Base-by-base conservation (phyloP, 495 filamentous ascomycete species). In the Elaphomyces granulatus region DNA sequence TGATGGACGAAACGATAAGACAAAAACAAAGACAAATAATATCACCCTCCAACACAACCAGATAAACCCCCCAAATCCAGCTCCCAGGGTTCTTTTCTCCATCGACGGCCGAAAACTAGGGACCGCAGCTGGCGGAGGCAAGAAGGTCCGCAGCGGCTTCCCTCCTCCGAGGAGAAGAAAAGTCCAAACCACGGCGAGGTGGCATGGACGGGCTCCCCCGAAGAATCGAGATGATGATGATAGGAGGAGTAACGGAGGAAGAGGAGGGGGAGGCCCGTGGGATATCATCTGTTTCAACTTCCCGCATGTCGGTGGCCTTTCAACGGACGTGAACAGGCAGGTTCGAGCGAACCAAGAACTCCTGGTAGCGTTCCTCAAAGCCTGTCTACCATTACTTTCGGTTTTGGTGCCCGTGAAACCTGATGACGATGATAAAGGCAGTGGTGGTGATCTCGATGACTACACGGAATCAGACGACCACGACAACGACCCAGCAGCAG, bases 201-300 rank as follows among this genome's bases (percentile, higher is more conserved):
- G 55, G 37, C 34, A 48, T 2, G 49, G 48, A 12, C 47, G 43
- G 8, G 55, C 63, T 30, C 49, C 34, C 4, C 57, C 57, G 8
- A 52, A 53, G n/a, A 66, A 59, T 58, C 43, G n/a, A 50, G 34
- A 41, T 46, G 43, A 45, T 26, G 28, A 55, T 42, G 35, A 20
- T 40, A n/a, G 12, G n/a, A n/a, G n/a, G n/a, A n/a, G n/a, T 15
- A 32, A 23, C 17, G 9, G 34, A 8, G 36, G 36, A 38, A 15
- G 32, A 32, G 21, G 38, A 7, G 43, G 44, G 8, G 72, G 67
- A 8, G 60, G 58, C 2, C 55, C 53, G 2, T 88, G 78, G 64
- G 80, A 93, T 54, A 62, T 72, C 26, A 77, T 95, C 36, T 71
- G 85, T 35, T 98, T 95, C 70, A 93, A 94, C 64, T 98, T 98